Evolutionary conservation across 2,329 filamentous ascomycete species (phyloP).

Genomic region (Acrodontium crateriforme): DNA sequence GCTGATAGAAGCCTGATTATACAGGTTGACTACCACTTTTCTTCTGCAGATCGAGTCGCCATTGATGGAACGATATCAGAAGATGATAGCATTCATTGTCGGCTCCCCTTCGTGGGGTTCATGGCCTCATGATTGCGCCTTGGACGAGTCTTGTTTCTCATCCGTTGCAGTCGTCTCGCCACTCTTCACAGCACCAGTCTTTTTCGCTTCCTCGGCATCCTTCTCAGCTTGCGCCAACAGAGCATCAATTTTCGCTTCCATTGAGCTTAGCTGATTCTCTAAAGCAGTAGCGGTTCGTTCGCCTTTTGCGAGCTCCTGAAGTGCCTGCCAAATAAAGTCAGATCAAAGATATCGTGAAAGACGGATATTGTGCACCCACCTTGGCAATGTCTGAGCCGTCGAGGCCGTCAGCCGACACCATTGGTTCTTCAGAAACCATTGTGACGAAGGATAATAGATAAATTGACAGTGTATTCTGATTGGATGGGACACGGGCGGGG

Average conservation of each 20-base stretch:
- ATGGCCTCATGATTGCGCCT: too few species aligned
- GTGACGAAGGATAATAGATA: too few species aligned
- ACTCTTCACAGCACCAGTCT: conserved; percentile 8
- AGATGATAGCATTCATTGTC: neutral
- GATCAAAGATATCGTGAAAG: neutral
- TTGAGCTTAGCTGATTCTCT: conserved; percentile 38
- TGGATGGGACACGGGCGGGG: too few species aligned
- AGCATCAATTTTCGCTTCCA: conserved; percentile 43
- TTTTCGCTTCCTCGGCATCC: conserved; percentile 20
- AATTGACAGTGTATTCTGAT: too few species aligned
- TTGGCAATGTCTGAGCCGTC: conserved; percentile 15
- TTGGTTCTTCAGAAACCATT: conserved; percentile 11
- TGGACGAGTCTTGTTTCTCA: too few species aligned
- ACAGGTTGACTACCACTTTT: too few species aligned
- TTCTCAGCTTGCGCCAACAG: conserved; percentile 36
- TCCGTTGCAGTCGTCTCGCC: neutral
- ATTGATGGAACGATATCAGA: too few species aligned
- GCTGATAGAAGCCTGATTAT: too few species aligned
- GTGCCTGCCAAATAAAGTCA: conserved; percentile 24
- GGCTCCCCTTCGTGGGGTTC: neutral
- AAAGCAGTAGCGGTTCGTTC: conserved; percentile 42
- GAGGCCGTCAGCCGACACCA: conserved; percentile 9
- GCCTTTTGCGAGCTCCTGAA: conserved; percentile 39
- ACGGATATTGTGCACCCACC: conserved; percentile 5
- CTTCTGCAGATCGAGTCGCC: too few species aligned